Evolutionary conservation across 371 early-diverging fungal species (phyloP).

Genomic region (Mucor indicus): DNA sequence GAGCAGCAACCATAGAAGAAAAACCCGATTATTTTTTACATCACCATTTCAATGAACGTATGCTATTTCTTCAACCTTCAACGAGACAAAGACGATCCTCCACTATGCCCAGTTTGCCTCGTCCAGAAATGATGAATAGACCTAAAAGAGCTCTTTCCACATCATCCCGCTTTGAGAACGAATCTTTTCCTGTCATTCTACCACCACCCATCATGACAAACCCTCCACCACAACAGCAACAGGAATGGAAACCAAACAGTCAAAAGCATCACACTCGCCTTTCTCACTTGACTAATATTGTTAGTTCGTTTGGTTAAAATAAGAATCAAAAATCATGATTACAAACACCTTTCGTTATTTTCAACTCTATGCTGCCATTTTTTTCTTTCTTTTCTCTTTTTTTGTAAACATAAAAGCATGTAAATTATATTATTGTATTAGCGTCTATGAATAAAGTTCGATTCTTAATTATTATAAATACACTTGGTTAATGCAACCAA

Average conservation of each 20-base stretch:
- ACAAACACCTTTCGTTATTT: no score
- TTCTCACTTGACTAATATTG: conserved; percentile 34
- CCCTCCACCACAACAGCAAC: neutral
- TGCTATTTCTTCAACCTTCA: no score
- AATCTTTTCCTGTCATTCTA: neutral
- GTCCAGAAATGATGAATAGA: conserved; percentile 8
- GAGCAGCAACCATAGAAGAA: no score
- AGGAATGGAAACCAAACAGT: conserved; percentile 1
- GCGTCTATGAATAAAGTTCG: no score
- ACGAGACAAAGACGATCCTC: conserved; percentile 12
- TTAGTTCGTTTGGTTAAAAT: conserved; percentile 38
- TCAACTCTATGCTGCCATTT: neutral
- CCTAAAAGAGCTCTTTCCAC: conserved; percentile 15
- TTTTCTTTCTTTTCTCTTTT: neutral
- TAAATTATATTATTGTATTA: neutral
- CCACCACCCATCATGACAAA: neutral
- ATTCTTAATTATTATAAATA: no score
- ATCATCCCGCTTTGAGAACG: conserved; percentile 1
- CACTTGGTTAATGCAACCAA: neutral
- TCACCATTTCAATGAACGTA: no score
- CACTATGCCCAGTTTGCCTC: conserved; percentile 24
- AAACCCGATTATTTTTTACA: no score
- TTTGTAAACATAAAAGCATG: neutral
- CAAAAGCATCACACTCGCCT: conserved; percentile 18
- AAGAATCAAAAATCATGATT: no score